Evolutionary conservation across 148 eudicot genomes (phyloP).

Genomic region (Rhododendron williamsianum): DNA sequence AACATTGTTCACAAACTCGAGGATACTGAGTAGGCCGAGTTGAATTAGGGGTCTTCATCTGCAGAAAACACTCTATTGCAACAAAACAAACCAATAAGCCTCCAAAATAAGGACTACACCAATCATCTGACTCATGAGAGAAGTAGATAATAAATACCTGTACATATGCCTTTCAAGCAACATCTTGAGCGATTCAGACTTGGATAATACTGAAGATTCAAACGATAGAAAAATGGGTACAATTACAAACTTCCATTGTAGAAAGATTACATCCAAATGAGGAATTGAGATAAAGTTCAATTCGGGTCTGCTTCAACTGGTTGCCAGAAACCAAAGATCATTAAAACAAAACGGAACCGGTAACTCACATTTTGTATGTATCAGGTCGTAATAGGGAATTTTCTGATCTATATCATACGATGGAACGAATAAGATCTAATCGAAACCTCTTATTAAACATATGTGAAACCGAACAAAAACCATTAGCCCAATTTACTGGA

Average conservation of each 20-base stretch:
- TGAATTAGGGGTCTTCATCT: conserved; percentile 98
- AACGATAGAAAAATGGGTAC: conserved; percentile 9
- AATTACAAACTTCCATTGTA: conserved; percentile 11
- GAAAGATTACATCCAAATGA: neutral
- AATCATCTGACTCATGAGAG: neutral
- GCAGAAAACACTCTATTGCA: conserved; percentile 84
- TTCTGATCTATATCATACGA: neutral
- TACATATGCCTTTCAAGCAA: conserved; percentile 96
- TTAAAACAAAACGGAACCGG: neutral
- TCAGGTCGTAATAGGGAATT: neutral
- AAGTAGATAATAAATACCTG: conserved; percentile 43
- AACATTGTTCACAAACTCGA: conserved; percentile 13
- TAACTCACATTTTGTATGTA: neutral
- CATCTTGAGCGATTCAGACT: conserved; percentile 98
- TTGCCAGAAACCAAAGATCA: neutral
- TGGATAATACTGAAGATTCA: conserved; percentile 68
- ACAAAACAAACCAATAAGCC: conserved; percentile 13
- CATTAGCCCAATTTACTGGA: neutral
- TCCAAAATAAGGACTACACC: neutral
- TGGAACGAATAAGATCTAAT: neutral
- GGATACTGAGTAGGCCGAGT: conserved; percentile 98
- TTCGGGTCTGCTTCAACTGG: neutral
- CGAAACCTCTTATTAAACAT: neutral
- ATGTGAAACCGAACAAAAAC: neutral
- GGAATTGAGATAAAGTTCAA: neutral